Conservation (phyloP, 2,329 filamentous ascomycete species). For the Colletotrichum cuscutae region DNA sequence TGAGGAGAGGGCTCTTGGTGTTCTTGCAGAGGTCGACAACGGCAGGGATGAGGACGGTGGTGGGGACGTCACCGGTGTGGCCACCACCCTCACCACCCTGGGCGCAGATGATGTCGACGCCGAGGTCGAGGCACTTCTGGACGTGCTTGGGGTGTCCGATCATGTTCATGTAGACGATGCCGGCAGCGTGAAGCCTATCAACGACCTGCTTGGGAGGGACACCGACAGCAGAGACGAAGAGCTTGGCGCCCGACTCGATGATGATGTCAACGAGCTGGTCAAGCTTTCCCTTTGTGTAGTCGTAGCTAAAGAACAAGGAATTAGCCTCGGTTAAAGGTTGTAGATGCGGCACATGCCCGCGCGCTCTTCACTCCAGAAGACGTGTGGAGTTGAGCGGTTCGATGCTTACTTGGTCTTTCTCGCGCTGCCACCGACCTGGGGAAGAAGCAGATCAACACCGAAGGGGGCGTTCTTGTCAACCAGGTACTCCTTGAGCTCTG, state of each 20-base stretch:
- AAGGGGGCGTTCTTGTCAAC: constrained; percentile 94
- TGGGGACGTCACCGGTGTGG: constrained; percentile 94
- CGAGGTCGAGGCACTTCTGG: constrained; percentile 91
- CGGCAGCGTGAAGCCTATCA: constrained; percentile 86
- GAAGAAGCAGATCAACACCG: constrained; percentile 91
- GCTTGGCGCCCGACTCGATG: constrained; percentile 88
- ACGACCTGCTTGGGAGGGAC: constrained; percentile 90
- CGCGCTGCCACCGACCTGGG: constrained; percentile 93
- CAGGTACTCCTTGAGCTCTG: constrained; percentile 90
- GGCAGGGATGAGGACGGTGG: constrained; percentile 90
- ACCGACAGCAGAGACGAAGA: constrained; percentile 97
- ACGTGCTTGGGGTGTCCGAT: constrained; percentile 99
- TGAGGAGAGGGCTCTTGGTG: constrained; percentile 87
- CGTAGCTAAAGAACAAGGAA: constrained; percentile 76
- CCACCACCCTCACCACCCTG: constrained; percentile 98
- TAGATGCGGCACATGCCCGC: neutral
- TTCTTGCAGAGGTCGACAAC: constrained; percentile 85
- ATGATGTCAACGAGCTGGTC: constrained; percentile 89
- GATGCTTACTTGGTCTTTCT: constrained; percentile 85
- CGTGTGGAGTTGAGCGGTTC: neutral
- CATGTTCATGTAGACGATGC: constrained; percentile 99
- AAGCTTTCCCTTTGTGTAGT: constrained; percentile 99
- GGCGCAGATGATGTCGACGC: constrained; percentile 96
- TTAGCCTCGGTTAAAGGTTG: neutral
- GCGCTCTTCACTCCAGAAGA: neutral